Conservation (phyloP, 2,329 filamentous ascomycete genomes). For the Colletotrichum paranaense region DNA sequence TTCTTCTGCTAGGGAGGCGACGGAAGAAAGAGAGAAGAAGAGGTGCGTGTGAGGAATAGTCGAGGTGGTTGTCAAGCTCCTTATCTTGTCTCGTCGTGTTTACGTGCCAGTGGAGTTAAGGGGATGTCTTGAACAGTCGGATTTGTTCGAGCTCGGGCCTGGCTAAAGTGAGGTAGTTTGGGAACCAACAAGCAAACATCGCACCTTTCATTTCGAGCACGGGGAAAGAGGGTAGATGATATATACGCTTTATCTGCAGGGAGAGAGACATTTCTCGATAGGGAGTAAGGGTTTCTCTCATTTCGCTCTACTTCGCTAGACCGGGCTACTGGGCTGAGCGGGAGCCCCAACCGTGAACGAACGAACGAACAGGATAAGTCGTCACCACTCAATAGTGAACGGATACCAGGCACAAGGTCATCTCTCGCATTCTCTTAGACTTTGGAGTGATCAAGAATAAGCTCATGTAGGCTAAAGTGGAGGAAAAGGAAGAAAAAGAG, state of each 20-base stretch:
- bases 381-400: not conserved
- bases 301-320: not conserved
- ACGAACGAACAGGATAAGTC: not conserved
- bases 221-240: not conserved
- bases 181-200: not conserved
- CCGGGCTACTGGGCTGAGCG: not conserved
- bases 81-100: not conserved
- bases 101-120: not conserved
- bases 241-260: not conserved
- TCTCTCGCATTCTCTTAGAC: slow-evolving; percentile 12
- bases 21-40: not conserved
- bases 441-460: not conserved
- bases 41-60: not conserved
- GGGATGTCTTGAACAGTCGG: not conserved
- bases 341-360: not conserved
- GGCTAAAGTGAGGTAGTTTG: not conserved
- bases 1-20: not conserved
- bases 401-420: not conserved
- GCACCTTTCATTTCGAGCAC: not conserved
- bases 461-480: not conserved
- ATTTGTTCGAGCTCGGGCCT: not conserved
- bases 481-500: not conserved
- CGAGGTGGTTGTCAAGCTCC: not conserved
- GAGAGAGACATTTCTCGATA: not conserved
- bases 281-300: not conserved